These are phyloP conservation scores for Candolleomyces eurysporus DNA, from an alignment of 768 basidiomycete genomes.

Conservation along the genomic window DNA sequence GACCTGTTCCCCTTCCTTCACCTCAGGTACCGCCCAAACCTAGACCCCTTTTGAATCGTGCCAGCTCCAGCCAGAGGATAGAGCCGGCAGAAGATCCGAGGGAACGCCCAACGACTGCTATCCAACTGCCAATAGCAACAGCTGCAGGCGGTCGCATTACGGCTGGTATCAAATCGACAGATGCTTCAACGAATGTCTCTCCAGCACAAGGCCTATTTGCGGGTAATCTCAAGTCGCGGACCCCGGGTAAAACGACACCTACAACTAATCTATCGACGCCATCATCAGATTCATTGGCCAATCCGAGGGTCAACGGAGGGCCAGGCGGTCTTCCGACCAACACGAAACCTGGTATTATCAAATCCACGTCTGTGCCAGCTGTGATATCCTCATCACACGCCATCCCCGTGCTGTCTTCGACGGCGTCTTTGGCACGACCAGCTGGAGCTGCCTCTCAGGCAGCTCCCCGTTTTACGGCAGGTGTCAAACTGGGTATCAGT, in stretches of 20 bases:
- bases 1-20: not conserved
- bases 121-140: not conserved
- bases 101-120: not conserved
- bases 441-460: conserved; percentile 1
- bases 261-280: conserved; percentile 16
- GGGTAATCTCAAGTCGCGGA: conserved; percentile 3
- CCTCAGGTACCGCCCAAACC: not conserved
- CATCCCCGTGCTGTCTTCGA: conserved; percentile 68
- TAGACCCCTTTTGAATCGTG: not conserved
- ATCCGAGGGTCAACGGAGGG: not conserved
- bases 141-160: not conserved
- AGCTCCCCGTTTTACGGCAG: conserved; percentile 4
- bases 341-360: conserved; percentile 39
- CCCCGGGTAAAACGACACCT: conserved; percentile 9
- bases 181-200: not conserved
- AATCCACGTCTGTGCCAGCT: conserved; percentile 68
- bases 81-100: not conserved
- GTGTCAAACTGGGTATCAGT: conserved; percentile 1
- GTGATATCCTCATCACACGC: conserved; percentile 71
- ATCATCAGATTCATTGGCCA: conserved; percentile 1
- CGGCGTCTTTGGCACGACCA: conserved; percentile 69
- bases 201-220: conserved; percentile 3
- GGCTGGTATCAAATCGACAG: conserved; percentile 5
- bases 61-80: not conserved
- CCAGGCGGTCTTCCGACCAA: conserved; percentile 12